Evolutionary conservation across 2,329 filamentous ascomycete species (phyloP), one percentile per base, ranked within the genome.

Genomic region (Dactylellina cionopaga): DNA sequence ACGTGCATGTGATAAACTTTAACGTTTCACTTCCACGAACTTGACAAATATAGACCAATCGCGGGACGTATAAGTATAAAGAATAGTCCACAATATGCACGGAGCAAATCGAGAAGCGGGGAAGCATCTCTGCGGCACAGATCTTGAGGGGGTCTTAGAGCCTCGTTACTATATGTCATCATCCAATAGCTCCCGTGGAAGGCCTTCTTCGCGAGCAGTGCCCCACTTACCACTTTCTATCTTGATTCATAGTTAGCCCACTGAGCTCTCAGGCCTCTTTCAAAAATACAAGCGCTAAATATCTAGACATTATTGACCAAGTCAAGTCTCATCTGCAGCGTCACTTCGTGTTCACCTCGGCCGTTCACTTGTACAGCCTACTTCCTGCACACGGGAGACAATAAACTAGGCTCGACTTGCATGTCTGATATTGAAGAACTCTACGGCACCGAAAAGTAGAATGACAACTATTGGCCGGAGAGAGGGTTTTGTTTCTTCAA

Each of bases 291-390:
- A 65, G 60, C 60, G 60, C 60, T 65, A 65, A 65, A 65, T 47
- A 27, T 25, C 5, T 13, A 39, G n/a, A 65, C 27, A n/a, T 55
- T 24, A 65, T 55, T 65, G 60, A 47, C 47, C 56, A 41, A 65
- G 49, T 55, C 56, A 41, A 65, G 49, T 39, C 60, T 15, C 60
- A 55, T 47, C 54, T 46, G 37, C 54, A 58, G 54, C 29, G 33
- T 44, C 37, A 9, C 5, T 58, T n/a, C 24, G 29, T 37, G 25
- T 44, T 24, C 22, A 55, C 19, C 10, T 39, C 33, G 11, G 22
- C 15, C 7, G 11, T 55, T 15, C 22, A 41, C 33, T 27, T 27
- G 54, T 33, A 44, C 13, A 39, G 51, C 51, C 49, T n/a, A 13
- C 7, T 25, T 5, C 19, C 6, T 35, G 17, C 24, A 19, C 17